A percentile compares a stretch with the other conserved stretches of the same genome.
These are phyloP conservation scores for Erythrophleum ivorense DNA, from an alignment of 331 rosid species.

Conservation along the genomic window DNA sequence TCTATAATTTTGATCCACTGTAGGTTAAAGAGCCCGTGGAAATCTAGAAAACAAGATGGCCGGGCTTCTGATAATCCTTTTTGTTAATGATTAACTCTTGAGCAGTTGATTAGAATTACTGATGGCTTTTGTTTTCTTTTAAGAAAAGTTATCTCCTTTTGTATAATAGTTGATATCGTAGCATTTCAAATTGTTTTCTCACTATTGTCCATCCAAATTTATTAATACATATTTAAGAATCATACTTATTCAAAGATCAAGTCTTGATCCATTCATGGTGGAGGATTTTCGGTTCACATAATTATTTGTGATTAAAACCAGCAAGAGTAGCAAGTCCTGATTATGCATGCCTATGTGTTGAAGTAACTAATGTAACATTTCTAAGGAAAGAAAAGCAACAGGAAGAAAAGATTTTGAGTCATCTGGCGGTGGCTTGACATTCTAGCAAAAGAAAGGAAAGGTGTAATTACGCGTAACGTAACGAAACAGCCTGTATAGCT, in stretches of 20 bases:
- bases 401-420: not conserved
- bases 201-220: not conserved
- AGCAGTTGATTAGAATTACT: not conserved
- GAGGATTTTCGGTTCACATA: too few species aligned
- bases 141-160: not conserved
- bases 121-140: slow-evolving; percentile 4
- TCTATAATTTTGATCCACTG: slow-evolving; percentile 24
- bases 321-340: not conserved
- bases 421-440: too few species aligned
- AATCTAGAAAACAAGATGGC: slow-evolving; percentile 59
- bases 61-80: slow-evolving; percentile 59
- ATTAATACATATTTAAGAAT: not conserved
- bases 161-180: not conserved
- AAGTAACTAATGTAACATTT: not conserved
- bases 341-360: not conserved
- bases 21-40: slow-evolving; percentile 82
- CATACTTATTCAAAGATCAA: not conserved
- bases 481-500: too few species aligned
- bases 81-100: not conserved
- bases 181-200: slow-evolving; percentile 12
- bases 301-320: too few species aligned
- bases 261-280: not conserved
- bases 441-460: too few species aligned
- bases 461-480: too few species aligned
- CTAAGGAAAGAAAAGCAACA: too few species aligned